A percentile compares a stretch with the other conserved stretches of the same genome.
phyloP scores from a whole-genome alignment of 306 rosid genomes.

The Malus sylvestris region DNA sequence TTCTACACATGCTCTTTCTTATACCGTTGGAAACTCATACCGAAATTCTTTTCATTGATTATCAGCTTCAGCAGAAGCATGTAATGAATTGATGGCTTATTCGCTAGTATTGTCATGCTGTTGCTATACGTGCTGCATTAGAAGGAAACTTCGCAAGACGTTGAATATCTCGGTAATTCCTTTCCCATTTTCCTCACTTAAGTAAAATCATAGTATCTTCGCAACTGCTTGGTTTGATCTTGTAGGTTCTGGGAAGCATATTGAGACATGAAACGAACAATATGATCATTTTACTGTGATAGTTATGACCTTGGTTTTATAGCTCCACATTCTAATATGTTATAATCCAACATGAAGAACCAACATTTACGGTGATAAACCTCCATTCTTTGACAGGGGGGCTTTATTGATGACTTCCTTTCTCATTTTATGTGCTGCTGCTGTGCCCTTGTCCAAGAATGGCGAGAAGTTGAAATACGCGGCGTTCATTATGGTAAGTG shows the following conservation, averaged over 20 bases:
- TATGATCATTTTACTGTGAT: background rate
- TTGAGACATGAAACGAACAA: background rate
- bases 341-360: background rate
- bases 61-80: slow-evolving; percentile 79
- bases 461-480: slow-evolving; percentile 95
- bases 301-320: background rate
- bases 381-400: slow-evolving; percentile 53
- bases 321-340: background rate
- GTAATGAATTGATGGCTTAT: slow-evolving; percentile 95
- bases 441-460: slow-evolving; percentile 99
- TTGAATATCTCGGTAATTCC: slow-evolving; percentile 75
- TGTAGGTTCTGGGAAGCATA: background rate
- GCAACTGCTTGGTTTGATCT: background rate
- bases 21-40: background rate
- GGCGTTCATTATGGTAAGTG: slow-evolving; percentile 57
- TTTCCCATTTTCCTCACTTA: slow-evolving; percentile 12
- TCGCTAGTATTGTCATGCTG: slow-evolving; percentile 82
- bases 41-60: slow-evolving; percentile 9
- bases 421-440: slow-evolving; percentile 98
- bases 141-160: slow-evolving; percentile 89
- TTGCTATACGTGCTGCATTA: slow-evolving; percentile 86
- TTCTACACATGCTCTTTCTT: background rate
- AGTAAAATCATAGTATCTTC: background rate
- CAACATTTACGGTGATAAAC: background rate
- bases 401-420: slow-evolving; percentile 83